Conservation (phyloP, 345 rosid species). For the Populus davidiana region DNA sequence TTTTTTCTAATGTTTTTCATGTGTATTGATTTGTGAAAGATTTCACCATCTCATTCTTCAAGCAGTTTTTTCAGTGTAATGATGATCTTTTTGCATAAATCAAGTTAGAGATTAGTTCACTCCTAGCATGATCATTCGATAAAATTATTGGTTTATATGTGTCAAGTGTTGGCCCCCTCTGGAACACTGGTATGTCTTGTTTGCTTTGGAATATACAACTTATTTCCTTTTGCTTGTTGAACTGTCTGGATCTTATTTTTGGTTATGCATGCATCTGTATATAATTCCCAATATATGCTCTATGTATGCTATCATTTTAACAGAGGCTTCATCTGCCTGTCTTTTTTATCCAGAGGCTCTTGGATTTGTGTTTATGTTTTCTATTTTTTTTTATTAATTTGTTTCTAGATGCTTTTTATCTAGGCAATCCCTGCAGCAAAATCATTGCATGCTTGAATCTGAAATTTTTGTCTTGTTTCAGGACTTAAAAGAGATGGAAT, state of each 20-base stretch:
- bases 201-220: no score
- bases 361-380: not conserved
- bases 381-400: not conserved
- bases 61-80: not conserved
- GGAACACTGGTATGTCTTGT: no score
- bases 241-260: no score
- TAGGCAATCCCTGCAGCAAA: not conserved
- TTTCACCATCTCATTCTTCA: not conserved
- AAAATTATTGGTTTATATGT: no score
- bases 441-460: not conserved
- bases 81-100: no score
- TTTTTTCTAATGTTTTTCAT: not conserved
- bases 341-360: not conserved
- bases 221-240: no score
- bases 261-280: no score
- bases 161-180: no score
- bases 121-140: no score
- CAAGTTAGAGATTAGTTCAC: no score
- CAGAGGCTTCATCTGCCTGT: not conserved
- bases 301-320: not conserved
- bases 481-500: conserved; percentile 74
- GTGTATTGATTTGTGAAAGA: not conserved
- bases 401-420: not conserved
- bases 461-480: conserved; percentile 8
- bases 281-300: not conserved